Evolutionary conservation across 2,329 filamentous ascomycete genomes (phyloP).

Genomic region (Colletotrichum sp.): DNA sequence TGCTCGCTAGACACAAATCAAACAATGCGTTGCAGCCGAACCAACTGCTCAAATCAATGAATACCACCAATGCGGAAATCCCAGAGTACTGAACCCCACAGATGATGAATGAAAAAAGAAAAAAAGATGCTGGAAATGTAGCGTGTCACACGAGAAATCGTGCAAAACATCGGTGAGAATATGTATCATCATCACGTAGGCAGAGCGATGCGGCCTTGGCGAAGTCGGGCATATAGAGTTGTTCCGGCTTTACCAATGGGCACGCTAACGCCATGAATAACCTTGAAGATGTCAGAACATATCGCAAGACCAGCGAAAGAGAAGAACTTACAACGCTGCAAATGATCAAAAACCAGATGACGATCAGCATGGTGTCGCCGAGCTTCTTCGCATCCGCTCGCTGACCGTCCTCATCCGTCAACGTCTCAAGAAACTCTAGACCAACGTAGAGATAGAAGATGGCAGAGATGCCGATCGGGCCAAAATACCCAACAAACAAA

Average conservation of each 20-base stretch:
- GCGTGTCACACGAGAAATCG: neutral
- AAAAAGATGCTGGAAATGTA: neutral
- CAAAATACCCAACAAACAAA: neutral
- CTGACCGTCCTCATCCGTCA: neutral
- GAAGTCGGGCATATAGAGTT: neutral
- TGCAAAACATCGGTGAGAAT: neutral
- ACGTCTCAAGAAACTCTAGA: neutral
- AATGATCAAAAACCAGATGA: neutral
- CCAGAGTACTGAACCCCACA: rapidly evolving
- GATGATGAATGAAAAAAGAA: too few relatives aligned
- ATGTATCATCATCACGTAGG: neutral
- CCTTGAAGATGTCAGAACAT: neutral
- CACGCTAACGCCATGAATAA: neutral
- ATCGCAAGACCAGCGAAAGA: rapidly evolving
- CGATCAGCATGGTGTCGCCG: neutral
- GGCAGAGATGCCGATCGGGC: neutral
- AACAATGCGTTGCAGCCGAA: neutral
- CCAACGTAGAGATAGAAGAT: neutral
- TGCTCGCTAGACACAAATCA: neutral
- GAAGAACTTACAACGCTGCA: neutral
- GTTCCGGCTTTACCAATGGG: neutral
- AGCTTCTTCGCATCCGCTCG: neutral
- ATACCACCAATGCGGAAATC: neutral
- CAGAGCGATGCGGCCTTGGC: neutral
- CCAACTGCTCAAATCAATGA: neutral